phyloP scores from a whole-genome alignment of 2,329 filamentous ascomycete species.

The Emydomyces testavorans region DNA sequence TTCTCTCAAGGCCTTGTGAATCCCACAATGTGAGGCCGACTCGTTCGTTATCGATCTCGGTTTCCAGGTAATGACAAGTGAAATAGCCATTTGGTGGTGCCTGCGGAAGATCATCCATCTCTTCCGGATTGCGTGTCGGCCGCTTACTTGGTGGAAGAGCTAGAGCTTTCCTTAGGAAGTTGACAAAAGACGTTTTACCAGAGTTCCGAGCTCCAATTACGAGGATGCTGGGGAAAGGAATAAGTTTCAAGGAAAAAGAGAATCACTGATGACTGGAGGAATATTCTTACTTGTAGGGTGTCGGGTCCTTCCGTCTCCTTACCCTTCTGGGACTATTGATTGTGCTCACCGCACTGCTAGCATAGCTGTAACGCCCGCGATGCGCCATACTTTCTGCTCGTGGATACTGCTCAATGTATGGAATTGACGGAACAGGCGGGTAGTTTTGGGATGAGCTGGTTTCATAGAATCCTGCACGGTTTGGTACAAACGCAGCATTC shows the following conservation, averaged over 20 bases:
- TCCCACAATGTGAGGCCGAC: slow-evolving; percentile 94
- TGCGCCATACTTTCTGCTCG: slow-evolving; percentile 92
- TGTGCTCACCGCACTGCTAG: slow-evolving; percentile 78
- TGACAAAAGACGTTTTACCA: slow-evolving; percentile 93
- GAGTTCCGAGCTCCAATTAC: slow-evolving; percentile 77
- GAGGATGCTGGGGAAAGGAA: slow-evolving; percentile 54
- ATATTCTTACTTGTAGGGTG: slow-evolving; percentile 83
- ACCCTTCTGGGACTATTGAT: slow-evolving; percentile 88
- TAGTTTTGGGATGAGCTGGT: slow-evolving; percentile 20
- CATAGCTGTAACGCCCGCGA: slow-evolving; percentile 91
- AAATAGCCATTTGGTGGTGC: slow-evolving; percentile 55
- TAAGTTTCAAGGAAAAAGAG: not conserved
- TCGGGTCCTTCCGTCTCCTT: slow-evolving; percentile 90
- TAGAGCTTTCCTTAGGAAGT: slow-evolving; percentile 81
- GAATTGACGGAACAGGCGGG: slow-evolving; percentile 15
- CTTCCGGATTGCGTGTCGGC: slow-evolving; percentile 45
- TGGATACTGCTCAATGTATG: slow-evolving; percentile 61
- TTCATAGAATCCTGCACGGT: slow-evolving; percentile 29
- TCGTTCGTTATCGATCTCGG: slow-evolving; percentile 83
- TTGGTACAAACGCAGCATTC: slow-evolving; percentile 45
- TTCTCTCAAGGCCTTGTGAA: slow-evolving; percentile 88
- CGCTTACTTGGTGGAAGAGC: slow-evolving; percentile 73
- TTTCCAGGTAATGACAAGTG: slow-evolving; percentile 80
- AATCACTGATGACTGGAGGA: not conserved
- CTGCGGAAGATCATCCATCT: slow-evolving; percentile 42